Base-by-base conservation (phyloP, 768 basidiomycete genomes). In the Gymnopilus junonius region DNA sequence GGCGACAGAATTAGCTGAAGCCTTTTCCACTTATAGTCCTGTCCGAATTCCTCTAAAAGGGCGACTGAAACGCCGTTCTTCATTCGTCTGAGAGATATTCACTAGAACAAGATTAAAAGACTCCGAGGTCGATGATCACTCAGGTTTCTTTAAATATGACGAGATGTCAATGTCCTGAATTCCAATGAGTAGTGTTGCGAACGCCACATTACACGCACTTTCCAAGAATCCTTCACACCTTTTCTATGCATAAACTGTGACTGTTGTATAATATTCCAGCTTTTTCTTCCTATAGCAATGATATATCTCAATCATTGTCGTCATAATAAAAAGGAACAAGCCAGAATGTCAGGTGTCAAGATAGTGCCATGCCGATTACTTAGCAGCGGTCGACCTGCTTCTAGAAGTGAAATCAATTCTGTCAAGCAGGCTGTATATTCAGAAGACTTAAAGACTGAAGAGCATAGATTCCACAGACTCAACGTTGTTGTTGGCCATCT, bases 91-190 rank as follows among this genome's bases (percentile, higher is more conserved):
- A 35, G n/a, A 31, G 17, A 35, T 37, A 27, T 32, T 43, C 48
- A 37, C 50, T 10, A 54, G 46, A 51, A 42, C 14, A 53, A 25
- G 39, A 54, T 14, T 25, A 53, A 59, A 64, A 64, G 54, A 17
- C 31, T 51, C 58, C 63, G 58, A 63, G 27, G 27, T 39, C 45
- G 40, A 56, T 59, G 57, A 63, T 63, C 62, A 59, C 53, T 59
- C 63, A 63, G 56, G 48, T 27, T 51, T 35, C n/a, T n/a, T 37
- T 43, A 55, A 48, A 55, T 58, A 64, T 60, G 60, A 60, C 57
- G 48, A 54, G 58, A 45, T 54, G 48, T 43, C 56, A 50, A 45
- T 50, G 55, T 55, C 37, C 27, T 59, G 62, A 59, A 37, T 39
- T 63, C 21, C 31, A 54, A 32, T 21, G 48, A 51, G 23, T 50